Evolutionary conservation across 305 asterid species (phyloP).

Genomic region (Solanum chacoense): DNA sequence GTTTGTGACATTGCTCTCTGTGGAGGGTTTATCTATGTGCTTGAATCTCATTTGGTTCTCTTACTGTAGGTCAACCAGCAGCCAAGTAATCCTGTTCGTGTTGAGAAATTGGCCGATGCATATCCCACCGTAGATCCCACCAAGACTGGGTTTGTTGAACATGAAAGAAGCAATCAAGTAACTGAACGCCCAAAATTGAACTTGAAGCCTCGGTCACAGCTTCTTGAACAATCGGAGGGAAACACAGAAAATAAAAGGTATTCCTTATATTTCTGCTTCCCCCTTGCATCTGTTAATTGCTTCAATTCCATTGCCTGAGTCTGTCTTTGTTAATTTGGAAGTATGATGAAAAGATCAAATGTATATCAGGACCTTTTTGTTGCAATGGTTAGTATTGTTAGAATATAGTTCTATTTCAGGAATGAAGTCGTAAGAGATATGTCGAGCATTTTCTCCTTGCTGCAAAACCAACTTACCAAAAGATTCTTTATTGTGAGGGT

Average conservation of each 20-base stretch:
- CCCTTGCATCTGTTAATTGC: background rate
- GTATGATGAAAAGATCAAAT: background rate
- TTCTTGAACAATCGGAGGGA: slow-evolving; percentile 39
- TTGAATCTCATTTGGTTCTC: background rate
- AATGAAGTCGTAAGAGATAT: background rate
- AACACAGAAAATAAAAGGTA: slow-evolving; percentile 51
- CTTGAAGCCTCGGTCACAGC: slow-evolving; percentile 61
- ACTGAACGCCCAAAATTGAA: slow-evolving; percentile 60
- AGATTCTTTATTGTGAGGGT: background rate
- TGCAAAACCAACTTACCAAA: background rate
- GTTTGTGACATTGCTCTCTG: slow-evolving; percentile 18
- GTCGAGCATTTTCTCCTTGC: background rate
- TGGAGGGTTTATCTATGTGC: background rate
- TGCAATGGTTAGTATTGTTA: background rate
- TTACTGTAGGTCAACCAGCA: slow-evolving; percentile 35
- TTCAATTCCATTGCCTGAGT: background rate
- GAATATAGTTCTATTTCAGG: background rate
- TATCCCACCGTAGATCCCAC: slow-evolving; percentile 25
- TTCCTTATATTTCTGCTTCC: background rate
- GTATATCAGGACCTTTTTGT: background rate
- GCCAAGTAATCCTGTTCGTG: slow-evolving; percentile 24
- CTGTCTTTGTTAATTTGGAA: background rate
- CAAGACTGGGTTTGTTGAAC: slow-evolving; percentile 27
- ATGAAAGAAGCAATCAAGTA: slow-evolving; percentile 25
- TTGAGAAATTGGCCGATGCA: slow-evolving; percentile 23